Evolutionary conservation across 1,284 basidiomycete genomes (phyloP).

Genomic region (Sporisorium graminicola): DNA sequence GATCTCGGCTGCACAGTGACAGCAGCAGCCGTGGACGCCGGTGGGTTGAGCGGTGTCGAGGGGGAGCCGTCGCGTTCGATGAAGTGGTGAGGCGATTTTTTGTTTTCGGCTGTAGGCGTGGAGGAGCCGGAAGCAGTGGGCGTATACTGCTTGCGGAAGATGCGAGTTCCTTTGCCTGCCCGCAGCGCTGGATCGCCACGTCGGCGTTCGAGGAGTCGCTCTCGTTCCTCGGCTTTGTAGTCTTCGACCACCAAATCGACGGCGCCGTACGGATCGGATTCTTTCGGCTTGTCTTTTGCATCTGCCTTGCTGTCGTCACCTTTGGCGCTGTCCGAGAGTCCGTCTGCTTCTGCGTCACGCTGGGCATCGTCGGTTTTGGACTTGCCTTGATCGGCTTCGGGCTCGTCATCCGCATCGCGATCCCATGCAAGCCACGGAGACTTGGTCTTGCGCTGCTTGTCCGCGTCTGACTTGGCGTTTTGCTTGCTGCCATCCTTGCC

Average conservation of each 20-base stretch:
- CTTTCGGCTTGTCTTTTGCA: not conserved
- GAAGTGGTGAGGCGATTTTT: not conserved
- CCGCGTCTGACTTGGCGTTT: not conserved
- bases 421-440: constrained; percentile 46
- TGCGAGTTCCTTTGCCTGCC: constrained; percentile 52
- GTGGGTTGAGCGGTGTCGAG: constrained; percentile 31
- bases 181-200: constrained; percentile 59
- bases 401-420: constrained; percentile 1
- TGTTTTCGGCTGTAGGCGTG: constrained; percentile 17
- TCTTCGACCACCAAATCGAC: constrained; percentile 59
- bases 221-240: constrained; percentile 58
- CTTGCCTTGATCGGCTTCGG: not conserved
- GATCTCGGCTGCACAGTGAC: constrained; percentile 13
- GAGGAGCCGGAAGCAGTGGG: constrained; percentile 24
- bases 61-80: constrained; percentile 20
- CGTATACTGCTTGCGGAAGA: constrained; percentile 56
- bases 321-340: not conserved
- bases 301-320: not conserved
- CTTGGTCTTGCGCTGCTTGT: constrained; percentile 17
- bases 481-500: constrained; percentile 8
- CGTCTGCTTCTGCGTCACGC: not conserved
- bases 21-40: constrained; percentile 21
- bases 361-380: not conserved
- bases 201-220: constrained; percentile 52
- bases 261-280: constrained; percentile 49